Conservation (phyloP, 2,329 filamentous ascomycete species). For the Aspergillus fijiensis region DNA sequence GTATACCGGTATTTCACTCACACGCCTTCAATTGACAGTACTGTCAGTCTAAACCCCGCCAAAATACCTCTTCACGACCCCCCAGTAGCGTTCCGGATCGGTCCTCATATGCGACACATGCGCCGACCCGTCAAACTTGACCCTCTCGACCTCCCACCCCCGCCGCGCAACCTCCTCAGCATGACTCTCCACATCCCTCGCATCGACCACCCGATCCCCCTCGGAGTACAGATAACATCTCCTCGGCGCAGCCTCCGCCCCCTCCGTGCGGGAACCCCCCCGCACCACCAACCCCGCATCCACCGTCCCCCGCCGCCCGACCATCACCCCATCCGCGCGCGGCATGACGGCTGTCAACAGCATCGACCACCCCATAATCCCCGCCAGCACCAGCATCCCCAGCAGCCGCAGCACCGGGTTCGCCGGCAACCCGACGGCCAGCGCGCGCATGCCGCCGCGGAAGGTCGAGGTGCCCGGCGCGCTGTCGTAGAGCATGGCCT, state of each 20-base stretch:
- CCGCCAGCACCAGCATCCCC: not conserved
- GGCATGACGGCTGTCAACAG: not conserved
- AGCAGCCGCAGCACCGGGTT: constrained; percentile 25
- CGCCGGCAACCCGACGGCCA: constrained; percentile 38
- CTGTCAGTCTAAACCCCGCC: not conserved
- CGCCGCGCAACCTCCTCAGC: not conserved
- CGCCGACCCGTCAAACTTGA: constrained; percentile 37
- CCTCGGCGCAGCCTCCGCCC: not conserved
- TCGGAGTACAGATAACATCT: constrained; percentile 10
- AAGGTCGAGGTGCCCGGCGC: constrained; percentile 42
- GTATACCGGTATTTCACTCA: no score
- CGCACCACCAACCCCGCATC: not conserved
- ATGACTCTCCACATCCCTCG: constrained; percentile 9
- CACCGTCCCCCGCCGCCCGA: not conserved
- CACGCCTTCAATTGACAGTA: no score
- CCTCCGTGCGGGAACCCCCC: not conserved
- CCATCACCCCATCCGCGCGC: constrained; percentile 1
- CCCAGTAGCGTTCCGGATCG: constrained; percentile 43
- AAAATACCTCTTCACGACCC: constrained; percentile 31
- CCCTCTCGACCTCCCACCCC: constrained; percentile 35
- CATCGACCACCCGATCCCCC: constrained; percentile 4
- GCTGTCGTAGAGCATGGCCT: constrained; percentile 48
- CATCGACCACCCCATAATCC: not conserved
- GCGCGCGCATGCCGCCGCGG: constrained; percentile 28
- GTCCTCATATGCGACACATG: constrained; percentile 44